Conservation (phyloP, 768 basidiomycete genomes). For the Boletus bicolor region DNA sequence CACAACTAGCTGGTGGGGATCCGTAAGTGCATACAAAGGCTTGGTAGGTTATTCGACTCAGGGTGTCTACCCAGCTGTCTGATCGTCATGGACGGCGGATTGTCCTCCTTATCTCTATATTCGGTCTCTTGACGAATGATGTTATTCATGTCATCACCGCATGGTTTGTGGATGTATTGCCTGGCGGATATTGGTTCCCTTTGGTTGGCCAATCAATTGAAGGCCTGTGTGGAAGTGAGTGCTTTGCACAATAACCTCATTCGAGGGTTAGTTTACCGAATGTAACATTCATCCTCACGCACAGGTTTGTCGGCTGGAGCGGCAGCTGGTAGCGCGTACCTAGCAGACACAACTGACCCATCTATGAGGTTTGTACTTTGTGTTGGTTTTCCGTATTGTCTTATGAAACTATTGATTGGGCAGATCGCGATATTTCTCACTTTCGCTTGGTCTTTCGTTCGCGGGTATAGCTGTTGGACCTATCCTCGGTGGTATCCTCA, state of each 20-base stretch:
- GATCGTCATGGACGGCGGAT: conserved; percentile 72
- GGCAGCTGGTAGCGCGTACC: conserved; percentile 61
- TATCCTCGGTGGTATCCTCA: conserved; percentile 61
- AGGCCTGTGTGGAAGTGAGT: conserved; percentile 68
- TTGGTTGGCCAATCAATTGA: conserved; percentile 63
- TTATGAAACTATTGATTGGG: conserved; percentile 1
- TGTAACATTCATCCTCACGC: conserved; percentile 5
- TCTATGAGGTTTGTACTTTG: conserved; percentile 43
- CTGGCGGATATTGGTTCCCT: conserved; percentile 82
- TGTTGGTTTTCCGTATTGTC: neutral
- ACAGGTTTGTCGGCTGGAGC: conserved; percentile 48
- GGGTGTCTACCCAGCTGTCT: conserved; percentile 48
- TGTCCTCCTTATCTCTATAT: conserved; percentile 57
- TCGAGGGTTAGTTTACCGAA: neutral
- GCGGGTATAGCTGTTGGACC: conserved; percentile 79
- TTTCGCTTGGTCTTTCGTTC: conserved; percentile 65
- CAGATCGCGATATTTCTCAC: conserved; percentile 65
- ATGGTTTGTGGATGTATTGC: conserved; percentile 53
- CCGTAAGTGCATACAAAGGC: conserved; percentile 44
- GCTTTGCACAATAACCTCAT: neutral
- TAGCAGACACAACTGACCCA: conserved; percentile 63
- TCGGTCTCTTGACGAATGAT: conserved; percentile 63
- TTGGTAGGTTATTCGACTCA: neutral
- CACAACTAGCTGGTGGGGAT: conserved; percentile 85
- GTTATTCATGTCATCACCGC: conserved; percentile 65